A percentile compares a stretch with the other conserved stretches of the same genome.
Evolutionary conservation across 2,329 filamentous ascomycete species (phyloP).

Genomic region (Thelonectria rubi): DNA sequence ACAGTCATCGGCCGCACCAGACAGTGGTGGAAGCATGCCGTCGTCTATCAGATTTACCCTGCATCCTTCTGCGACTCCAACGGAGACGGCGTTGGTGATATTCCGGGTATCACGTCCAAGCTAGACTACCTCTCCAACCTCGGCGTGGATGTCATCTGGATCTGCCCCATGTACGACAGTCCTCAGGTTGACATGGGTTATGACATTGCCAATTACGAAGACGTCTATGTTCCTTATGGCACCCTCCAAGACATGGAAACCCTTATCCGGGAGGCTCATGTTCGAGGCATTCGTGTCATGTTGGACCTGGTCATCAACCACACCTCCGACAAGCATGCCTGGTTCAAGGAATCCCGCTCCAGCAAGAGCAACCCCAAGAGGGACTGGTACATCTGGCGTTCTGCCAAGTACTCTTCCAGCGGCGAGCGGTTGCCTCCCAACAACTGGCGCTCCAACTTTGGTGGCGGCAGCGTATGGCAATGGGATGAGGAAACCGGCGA

Average conservation of each 20-base stretch:
- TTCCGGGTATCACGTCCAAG: constrained; percentile 62
- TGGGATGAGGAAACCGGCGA: constrained; percentile 77
- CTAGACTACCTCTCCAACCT: constrained; percentile 54
- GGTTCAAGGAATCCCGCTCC: constrained; percentile 36
- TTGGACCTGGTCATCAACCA: constrained; percentile 40
- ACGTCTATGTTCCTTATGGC: constrained; percentile 37
- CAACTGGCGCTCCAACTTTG: constrained; percentile 75
- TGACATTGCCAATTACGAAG: constrained; percentile 40
- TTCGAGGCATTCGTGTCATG: constrained; percentile 38
- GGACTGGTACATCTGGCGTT: constrained; percentile 73
- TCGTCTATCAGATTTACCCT: constrained; percentile 67
- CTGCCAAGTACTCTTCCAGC: constrained; percentile 60
- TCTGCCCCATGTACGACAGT: constrained; percentile 41
- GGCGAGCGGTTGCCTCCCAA: constrained; percentile 75
- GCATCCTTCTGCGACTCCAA: constrained; percentile 65
- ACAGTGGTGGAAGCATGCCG: constrained; percentile 64
- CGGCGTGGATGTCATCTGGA: constrained; percentile 39
- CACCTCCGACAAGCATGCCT: constrained; percentile 40
- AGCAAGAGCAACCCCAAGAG: constrained; percentile 34
- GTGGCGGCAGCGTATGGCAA: constrained; percentile 69
- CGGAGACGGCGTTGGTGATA: constrained; percentile 62
- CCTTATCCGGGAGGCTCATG: constrained; percentile 36
- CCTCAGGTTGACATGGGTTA: constrained; percentile 41
- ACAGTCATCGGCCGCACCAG: constrained; percentile 33
- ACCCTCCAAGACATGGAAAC: constrained; percentile 40